Percentiles rank a stretch among this genome's conserved stretches.
These are phyloP conservation scores for Marvania coccoides DNA, from an alignment of 139 green algal genomes.

Conservation along the genomic window DNA sequence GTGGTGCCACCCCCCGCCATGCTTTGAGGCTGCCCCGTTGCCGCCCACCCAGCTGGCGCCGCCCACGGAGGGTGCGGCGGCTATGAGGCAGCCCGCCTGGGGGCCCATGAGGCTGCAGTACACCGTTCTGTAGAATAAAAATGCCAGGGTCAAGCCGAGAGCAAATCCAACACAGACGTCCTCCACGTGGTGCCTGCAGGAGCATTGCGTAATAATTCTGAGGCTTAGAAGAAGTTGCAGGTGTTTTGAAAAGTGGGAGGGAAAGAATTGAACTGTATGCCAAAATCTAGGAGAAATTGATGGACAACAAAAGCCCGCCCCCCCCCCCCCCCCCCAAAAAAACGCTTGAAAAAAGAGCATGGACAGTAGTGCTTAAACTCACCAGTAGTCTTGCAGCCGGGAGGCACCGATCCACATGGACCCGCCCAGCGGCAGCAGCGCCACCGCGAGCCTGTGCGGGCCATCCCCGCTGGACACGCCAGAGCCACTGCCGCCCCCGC, in stretches of 20 bases:
- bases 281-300: too few relatives aligned
- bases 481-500: too few relatives aligned
- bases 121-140: constrained; percentile 17
- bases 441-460: constrained; percentile 18
- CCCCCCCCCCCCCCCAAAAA: not conserved
- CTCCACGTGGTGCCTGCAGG: not conserved
- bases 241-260: not conserved
- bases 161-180: constrained; percentile 13
- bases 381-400: constrained; percentile 22
- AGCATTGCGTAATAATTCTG: not conserved
- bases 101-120: not conserved
- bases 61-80: too few relatives aligned
- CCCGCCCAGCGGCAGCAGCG: constrained; percentile 28
- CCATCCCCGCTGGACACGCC: not conserved
- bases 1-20: too few relatives aligned
- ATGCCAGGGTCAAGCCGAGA: constrained; percentile 18
- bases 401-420: constrained; percentile 20
- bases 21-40: too few relatives aligned
- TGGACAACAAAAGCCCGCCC: not conserved
- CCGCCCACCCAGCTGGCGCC: too few relatives aligned
- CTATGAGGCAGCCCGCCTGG: constrained; percentile 9
- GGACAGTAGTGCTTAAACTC: too few relatives aligned
- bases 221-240: not conserved
- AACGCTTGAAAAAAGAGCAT: too few relatives aligned
- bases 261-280: too few relatives aligned